A percentile compares a stretch with the other conserved stretches of the same genome.
Conservation (phyloP, 2,329 filamentous ascomycete genomes). For the Passalora sequoiae region DNA sequence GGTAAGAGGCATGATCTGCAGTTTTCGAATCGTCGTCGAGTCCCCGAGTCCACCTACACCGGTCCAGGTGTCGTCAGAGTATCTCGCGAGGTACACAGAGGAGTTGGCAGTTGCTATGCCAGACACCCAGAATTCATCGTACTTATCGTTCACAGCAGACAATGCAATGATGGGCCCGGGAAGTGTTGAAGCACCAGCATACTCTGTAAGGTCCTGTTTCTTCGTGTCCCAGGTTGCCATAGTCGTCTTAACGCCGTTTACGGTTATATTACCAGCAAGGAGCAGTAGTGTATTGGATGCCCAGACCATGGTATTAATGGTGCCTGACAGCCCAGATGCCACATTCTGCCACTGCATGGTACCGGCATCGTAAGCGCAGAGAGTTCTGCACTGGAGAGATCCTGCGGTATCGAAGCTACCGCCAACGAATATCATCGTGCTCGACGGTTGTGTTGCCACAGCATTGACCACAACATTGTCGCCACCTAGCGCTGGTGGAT, state of each 20-base stretch:
- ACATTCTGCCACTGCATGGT: slow-evolving; percentile 74
- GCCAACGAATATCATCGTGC: slow-evolving; percentile 74
- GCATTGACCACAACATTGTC: slow-evolving; percentile 66
- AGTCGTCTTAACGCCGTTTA: slow-evolving; percentile 60
- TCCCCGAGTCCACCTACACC: slow-evolving; percentile 60
- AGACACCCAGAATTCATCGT: slow-evolving; percentile 73
- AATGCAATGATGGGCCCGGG: slow-evolving; percentile 77
- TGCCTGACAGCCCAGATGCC: slow-evolving; percentile 65
- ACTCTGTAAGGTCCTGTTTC: slow-evolving; percentile 59
- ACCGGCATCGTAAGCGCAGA: slow-evolving; percentile 73
- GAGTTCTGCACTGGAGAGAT: slow-evolving; percentile 70
- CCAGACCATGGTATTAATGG: slow-evolving; percentile 71
- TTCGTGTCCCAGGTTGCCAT: slow-evolving; percentile 70
- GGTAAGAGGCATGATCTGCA: slow-evolving; percentile 74
- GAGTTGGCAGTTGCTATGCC: slow-evolving; percentile 59
- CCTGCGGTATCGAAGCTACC: slow-evolving; percentile 81
- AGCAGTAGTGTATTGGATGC: slow-evolving; percentile 64
- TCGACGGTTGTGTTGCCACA: slow-evolving; percentile 66
- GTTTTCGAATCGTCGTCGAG: slow-evolving; percentile 65
- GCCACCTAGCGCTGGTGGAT: slow-evolving; percentile 72
- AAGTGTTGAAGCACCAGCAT: slow-evolving; percentile 58
- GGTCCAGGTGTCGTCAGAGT: slow-evolving; percentile 63
- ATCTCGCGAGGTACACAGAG: slow-evolving; percentile 75
- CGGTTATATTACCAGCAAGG: slow-evolving; percentile 68
- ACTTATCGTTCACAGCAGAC: slow-evolving; percentile 65